These are phyloP conservation scores for Penicillium goetzii DNA, from an alignment of 495 filamentous ascomycete species.

Conservation along the genomic window DNA sequence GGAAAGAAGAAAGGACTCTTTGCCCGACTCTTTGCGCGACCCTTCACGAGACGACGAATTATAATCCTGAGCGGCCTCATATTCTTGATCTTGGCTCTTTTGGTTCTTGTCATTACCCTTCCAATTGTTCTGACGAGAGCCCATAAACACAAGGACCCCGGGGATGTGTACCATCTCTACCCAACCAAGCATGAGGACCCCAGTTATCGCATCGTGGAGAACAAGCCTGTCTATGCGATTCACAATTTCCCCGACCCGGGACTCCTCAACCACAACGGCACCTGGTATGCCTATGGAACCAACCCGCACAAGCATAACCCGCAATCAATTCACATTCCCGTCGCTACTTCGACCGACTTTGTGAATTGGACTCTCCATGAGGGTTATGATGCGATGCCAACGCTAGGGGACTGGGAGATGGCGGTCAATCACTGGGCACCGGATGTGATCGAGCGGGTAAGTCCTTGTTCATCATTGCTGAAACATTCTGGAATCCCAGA, in stretches of 20 bases:
- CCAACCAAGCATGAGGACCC: constrained; percentile 20
- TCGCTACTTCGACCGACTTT: constrained; percentile 40
- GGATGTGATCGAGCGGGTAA: constrained; percentile 41
- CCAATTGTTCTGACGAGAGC: constrained; percentile 23
- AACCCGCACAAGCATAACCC: constrained; percentile 31
- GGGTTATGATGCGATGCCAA: constrained; percentile 38
- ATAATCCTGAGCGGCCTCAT: constrained; percentile 17
- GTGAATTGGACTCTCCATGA: constrained; percentile 35
- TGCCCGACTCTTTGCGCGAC: constrained; percentile 21
- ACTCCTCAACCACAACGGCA: constrained; percentile 37
- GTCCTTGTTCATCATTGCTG: background rate
- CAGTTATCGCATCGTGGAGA: constrained; percentile 29
- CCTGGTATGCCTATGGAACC: constrained; percentile 43
- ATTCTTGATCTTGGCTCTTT: constrained; percentile 18
- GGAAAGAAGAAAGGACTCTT: constrained; percentile 19
- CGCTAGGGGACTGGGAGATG: constrained; percentile 29
- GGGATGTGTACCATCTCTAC: constrained; percentile 11
- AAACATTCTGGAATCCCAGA: background rate
- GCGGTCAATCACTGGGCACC: constrained; percentile 40
- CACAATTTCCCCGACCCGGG: constrained; percentile 44
- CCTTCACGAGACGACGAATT: constrained; percentile 23
- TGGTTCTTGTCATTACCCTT: constrained; percentile 27
- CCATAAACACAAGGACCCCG: constrained; percentile 9
- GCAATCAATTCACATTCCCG: constrained; percentile 30
- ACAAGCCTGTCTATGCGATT: constrained; percentile 28